Evolutionary conservation across 2,329 filamentous ascomycete species (phyloP), one percentile per base, ranked within the genome.

Genomic region (Berkeleyomyces rouxiae): DNA sequence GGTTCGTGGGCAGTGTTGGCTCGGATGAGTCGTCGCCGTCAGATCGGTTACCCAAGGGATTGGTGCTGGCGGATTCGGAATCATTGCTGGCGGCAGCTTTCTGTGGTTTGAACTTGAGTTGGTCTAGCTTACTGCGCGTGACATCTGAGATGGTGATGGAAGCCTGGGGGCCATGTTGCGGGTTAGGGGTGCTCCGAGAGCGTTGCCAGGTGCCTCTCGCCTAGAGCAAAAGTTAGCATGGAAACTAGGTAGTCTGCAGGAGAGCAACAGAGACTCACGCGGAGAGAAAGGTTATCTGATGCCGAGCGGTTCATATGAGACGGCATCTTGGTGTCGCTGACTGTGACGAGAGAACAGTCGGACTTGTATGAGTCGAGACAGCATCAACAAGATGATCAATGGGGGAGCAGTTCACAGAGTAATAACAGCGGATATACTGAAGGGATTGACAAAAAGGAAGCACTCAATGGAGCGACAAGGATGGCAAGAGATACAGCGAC

Each of bases 101-200:
- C 36, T 66, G 70, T 11, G 76, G 74, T 60, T 76, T 74, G 66
- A 82, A 85, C 63, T 81, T 80, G 68, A 81, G 82, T 40, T 73
- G 72, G 64, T 78, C 79, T 40, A 86, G 75, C 68, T 85, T 86
- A 66, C 74, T 80, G 69, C 81, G 85, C 9, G 83, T 83, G 7
- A 75, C 75, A 40, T 80, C 76, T 46, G 83, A 85, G 10, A 83
- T 75, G 16, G 78, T 73, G 9, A 65, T 39, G 6, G 59, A 43
- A 23, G 46, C 57, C 13, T 42, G 58, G 10, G 42, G 11, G 13
- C 42, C 13, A 13, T 62, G 42, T 23, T 62, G 61, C 13, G 36
- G 43, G 39, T 57, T 65, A 9, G 63, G 63, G 3, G 61, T 75
- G 69, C 78, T 82, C 67, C 76, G 79, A 39, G 78, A 77, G 68